Evolutionary conservation across 2,329 filamentous ascomycete species (phyloP).

Genomic region (Fusarium sp.): DNA sequence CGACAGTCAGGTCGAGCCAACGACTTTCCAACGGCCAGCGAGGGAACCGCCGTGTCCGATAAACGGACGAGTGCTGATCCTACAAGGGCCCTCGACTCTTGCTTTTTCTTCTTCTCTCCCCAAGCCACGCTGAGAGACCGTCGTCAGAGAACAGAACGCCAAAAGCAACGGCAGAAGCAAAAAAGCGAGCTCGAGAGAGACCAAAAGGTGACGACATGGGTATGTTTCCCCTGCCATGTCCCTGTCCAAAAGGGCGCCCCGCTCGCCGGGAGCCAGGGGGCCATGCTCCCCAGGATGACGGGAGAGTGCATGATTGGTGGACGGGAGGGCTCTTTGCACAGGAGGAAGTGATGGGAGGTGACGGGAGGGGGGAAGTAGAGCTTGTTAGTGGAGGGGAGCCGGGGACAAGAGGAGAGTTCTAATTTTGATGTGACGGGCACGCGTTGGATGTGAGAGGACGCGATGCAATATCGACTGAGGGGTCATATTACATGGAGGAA

Average conservation of each 20-base stretch:
- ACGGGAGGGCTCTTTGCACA: constrained; percentile 8
- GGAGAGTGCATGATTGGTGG: constrained; percentile 43
- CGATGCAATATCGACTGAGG: not conserved
- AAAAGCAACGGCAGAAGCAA: constrained; percentile 26
- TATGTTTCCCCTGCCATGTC: constrained; percentile 11
- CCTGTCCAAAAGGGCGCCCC: constrained; percentile 34
- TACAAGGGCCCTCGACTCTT: not conserved
- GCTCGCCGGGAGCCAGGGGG: constrained; percentile 41
- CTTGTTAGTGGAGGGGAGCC: constrained; percentile 15
- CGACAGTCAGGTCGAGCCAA: not conserved
- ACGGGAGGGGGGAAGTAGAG: constrained; percentile 12
- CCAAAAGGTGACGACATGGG: constrained; percentile 36
- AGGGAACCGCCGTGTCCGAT: not conserved
- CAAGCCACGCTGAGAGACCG: constrained; percentile 27
- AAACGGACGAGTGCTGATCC: not conserved
- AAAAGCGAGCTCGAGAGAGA: not conserved
- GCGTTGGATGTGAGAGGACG: constrained; percentile 1
- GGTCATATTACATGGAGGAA: not conserved
- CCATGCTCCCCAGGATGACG: constrained; percentile 44
- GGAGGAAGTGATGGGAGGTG: constrained; percentile 26
- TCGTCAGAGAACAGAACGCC: constrained; percentile 7
- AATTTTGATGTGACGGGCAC: not conserved
- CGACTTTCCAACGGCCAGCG: constrained; percentile 1
- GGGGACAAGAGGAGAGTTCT: not conserved
- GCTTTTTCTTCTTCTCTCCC: not conserved